Evolutionary conservation across 2,329 filamentous ascomycete species (phyloP).

Genomic region (Macrophomina tecta): DNA sequence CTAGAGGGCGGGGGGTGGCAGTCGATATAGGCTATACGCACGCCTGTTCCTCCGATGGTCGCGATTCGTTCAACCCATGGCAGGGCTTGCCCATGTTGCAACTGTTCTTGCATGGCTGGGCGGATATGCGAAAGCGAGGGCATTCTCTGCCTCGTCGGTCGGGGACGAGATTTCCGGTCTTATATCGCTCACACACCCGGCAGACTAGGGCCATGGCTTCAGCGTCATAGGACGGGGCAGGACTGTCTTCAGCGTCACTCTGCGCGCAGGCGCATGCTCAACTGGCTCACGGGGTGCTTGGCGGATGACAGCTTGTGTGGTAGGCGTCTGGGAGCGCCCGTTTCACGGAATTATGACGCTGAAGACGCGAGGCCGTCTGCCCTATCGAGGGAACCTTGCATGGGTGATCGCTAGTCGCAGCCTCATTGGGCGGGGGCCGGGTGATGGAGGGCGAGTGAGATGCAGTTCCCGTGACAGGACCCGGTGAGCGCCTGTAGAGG

Average conservation of each 20-base stretch:
- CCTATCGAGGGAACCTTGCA: not conserved
- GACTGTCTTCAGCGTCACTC: slow-evolving; percentile 4
- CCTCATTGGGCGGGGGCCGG: not conserved
- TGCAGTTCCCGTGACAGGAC: not conserved
- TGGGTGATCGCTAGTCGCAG: not conserved
- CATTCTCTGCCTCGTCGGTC: not conserved
- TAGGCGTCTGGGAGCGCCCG: not conserved
- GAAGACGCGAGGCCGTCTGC: not conserved
- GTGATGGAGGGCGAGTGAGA: not conserved
- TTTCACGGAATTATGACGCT: not conserved
- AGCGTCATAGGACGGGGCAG: not conserved
- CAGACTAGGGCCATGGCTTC: not conserved
- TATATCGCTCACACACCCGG: not conserved
- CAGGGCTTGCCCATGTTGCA: not conserved
- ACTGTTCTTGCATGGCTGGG: not conserved
- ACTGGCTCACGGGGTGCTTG: not conserved
- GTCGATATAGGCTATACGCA: slow-evolving; percentile 36
- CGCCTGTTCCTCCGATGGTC: slow-evolving; percentile 19
- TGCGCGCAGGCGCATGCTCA: not conserved
- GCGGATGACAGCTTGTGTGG: not conserved
- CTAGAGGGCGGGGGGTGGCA: slow-evolving; percentile 30
- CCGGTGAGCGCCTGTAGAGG: not conserved
- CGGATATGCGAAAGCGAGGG: not conserved
- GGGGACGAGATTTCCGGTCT: not conserved
- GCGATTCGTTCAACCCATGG: slow-evolving; percentile 24